phyloP scores from a whole-genome alignment of 2,329 filamentous ascomycete genomes.

The Aspergillus hortae region DNA sequence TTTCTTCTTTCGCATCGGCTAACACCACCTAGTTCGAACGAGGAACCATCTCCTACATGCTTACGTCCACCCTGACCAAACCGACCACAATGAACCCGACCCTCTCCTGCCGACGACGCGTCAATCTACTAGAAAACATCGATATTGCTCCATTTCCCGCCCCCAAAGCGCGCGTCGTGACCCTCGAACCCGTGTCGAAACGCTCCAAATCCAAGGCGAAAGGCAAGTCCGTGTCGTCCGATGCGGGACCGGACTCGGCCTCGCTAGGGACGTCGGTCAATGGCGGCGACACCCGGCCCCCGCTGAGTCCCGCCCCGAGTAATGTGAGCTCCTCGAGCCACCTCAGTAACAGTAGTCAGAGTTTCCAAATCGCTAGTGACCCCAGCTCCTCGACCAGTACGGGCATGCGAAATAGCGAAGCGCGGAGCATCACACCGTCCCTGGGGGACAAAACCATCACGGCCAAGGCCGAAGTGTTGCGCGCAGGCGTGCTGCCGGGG shows the following conservation, averaged over 20 bases:
- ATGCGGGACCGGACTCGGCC: constrained; percentile 42
- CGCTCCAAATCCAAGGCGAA: constrained; percentile 58
- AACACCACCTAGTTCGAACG: constrained; percentile 72
- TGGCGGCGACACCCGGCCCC: constrained; percentile 37
- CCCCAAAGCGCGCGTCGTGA: constrained; percentile 78
- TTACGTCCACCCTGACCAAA: constrained; percentile 84
- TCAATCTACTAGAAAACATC: constrained; percentile 75
- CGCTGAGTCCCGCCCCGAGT: constrained; percentile 55
- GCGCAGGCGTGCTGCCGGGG: constrained; percentile 79
- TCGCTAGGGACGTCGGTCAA: constrained; percentile 45
- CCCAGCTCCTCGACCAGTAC: constrained; percentile 38
- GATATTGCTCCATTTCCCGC: constrained; percentile 73
- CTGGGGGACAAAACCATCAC: constrained; percentile 76
- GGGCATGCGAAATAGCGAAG: constrained; percentile 45
- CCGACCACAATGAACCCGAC: constrained; percentile 82
- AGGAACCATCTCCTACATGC: constrained; percentile 85
- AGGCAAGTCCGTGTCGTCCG: constrained; percentile 44
- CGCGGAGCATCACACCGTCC: constrained; percentile 49
- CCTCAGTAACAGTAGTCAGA: constrained; percentile 61
- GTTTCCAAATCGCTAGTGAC: constrained; percentile 51
- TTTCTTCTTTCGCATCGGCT: constrained; percentile 1
- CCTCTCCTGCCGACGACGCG: constrained; percentile 73
- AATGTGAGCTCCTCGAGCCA: constrained; percentile 69
- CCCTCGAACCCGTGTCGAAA: constrained; percentile 79
- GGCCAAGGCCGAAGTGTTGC: constrained; percentile 76